Evolutionary conservation across 2,329 filamentous ascomycete species (phyloP).

Genomic region (Salinomyces thailandicus): DNA sequence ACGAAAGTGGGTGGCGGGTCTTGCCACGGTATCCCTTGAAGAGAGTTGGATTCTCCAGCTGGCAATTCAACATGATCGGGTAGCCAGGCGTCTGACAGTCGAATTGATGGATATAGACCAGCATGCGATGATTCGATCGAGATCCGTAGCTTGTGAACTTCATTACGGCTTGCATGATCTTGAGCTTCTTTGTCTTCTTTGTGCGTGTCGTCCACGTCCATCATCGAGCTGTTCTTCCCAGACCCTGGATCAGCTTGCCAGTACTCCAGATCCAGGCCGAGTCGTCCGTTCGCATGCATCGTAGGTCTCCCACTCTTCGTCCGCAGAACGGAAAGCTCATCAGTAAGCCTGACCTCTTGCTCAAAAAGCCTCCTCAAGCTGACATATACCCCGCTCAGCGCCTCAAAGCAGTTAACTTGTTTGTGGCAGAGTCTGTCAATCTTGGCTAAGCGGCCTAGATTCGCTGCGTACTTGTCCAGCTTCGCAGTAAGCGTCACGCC

Average conservation of each 20-base stretch:
- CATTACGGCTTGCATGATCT: too few relatives aligned
- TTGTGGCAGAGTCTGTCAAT: constrained; percentile 63
- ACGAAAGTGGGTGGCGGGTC: constrained; percentile 58
- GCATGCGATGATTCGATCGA: constrained; percentile 47
- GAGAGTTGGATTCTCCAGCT: constrained; percentile 47
- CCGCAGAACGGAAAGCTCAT: constrained; percentile 51
- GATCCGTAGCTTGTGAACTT: constrained; percentile 57
- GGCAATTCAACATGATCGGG: constrained; percentile 56
- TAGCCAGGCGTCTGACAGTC: constrained; percentile 66
- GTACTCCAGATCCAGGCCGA: constrained; percentile 66
- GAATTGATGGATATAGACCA: constrained; percentile 48
- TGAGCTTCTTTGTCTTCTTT: constrained; percentile 1
- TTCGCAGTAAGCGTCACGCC: constrained; percentile 57
- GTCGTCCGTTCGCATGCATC: constrained; percentile 56
- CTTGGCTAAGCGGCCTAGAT: constrained; percentile 57
- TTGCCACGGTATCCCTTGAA: constrained; percentile 46
- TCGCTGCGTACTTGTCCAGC: constrained; percentile 59
- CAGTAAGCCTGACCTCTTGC: constrained; percentile 52
- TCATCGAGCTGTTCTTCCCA: too few relatives aligned
- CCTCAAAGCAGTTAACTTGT: constrained; percentile 65
- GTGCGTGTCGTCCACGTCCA: neutral
- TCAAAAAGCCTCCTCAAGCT: constrained; percentile 60
- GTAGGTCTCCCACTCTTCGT: constrained; percentile 58
- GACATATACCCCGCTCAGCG: constrained; percentile 60
- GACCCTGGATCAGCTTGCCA: constrained; percentile 40